Conservation (phyloP, 1,139 yeast species). For the Pichia sp. region DNA sequence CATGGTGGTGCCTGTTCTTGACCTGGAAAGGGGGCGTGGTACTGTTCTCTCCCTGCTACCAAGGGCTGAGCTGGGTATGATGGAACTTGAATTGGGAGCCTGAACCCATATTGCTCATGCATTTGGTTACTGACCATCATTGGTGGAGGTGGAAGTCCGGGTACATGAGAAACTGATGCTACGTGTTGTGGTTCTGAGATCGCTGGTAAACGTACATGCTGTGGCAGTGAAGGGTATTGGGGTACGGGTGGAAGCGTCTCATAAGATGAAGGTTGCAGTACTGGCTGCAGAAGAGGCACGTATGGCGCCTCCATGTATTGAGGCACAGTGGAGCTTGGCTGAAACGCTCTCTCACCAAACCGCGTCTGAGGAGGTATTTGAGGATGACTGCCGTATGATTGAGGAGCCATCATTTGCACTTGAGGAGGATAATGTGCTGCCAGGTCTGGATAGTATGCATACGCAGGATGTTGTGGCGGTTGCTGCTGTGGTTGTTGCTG, state of each 20-base stretch:
- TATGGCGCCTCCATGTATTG: background rate
- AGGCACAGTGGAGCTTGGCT: background rate
- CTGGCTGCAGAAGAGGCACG: background rate
- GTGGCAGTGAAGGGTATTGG: background rate
- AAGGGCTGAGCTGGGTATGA: background rate
- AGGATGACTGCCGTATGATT: too few species aligned
- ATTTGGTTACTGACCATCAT: background rate
- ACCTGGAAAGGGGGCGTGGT: background rate
- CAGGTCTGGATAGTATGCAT: background rate
- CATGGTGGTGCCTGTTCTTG: background rate
- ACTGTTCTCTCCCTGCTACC: too few species aligned
- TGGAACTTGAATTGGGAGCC: background rate
- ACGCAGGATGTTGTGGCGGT: too few species aligned
- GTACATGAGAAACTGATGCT: background rate
- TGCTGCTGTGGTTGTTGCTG: too few species aligned
- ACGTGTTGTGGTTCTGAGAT: background rate
- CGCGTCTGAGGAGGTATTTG: too few species aligned
- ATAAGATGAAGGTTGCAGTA: background rate
- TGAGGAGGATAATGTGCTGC: background rate
- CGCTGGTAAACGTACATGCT: background rate
- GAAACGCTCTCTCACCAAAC: too few species aligned
- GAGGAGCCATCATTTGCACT: background rate
- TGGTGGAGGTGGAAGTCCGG: background rate
- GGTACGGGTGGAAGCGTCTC: background rate
- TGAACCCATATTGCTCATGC: background rate